A percentile compares a stretch with the other conserved stretches of the same genome.
phyloP scores from a whole-genome alignment of 805 yeast species.

The Hanseniaspora pseudoguilliermondii region DNA sequence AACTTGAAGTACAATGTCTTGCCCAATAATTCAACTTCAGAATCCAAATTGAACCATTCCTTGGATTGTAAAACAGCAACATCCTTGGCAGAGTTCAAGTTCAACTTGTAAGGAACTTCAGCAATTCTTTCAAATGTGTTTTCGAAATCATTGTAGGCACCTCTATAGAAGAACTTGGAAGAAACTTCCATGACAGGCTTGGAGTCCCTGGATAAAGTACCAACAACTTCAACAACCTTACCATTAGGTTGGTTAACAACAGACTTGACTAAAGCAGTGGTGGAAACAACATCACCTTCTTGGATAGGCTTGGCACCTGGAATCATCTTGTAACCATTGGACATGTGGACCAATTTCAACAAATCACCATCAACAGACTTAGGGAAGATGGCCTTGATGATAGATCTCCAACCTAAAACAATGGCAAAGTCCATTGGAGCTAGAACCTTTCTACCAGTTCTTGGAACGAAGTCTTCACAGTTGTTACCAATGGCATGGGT shows the following conservation, averaged over 20 bases:
- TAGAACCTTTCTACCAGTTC: constrained; percentile 68
- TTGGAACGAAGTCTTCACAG: constrained; percentile 86
- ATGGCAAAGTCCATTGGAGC: constrained; percentile 99
- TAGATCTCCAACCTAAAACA: constrained; percentile 96
- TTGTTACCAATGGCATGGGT: constrained; percentile 95
- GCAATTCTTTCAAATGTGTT: constrained; percentile 81
- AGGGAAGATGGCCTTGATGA: constrained; percentile 97
- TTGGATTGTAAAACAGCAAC: constrained; percentile 86
- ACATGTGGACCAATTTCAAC: constrained; percentile 82
- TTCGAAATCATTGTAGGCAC: constrained; percentile 72
- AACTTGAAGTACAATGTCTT: constrained; percentile 81
- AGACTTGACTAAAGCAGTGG: constrained; percentile 74
- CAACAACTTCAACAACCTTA: constrained; percentile 89
- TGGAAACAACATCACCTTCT: constrained; percentile 73
- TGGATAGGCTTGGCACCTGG: constrained; percentile 85
- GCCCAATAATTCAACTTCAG: constrained; percentile 56
- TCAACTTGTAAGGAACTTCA: constrained; percentile 77
- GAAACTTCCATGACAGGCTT: constrained; percentile 83
- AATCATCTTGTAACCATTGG: constrained; percentile 84
- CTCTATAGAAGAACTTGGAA: constrained; percentile 94
- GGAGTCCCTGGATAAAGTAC: constrained; percentile 66
- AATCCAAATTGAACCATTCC: constrained; percentile 91
- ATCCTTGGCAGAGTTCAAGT: constrained; percentile 65
- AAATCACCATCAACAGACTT: constrained; percentile 91
- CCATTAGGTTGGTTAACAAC: constrained; percentile 87